phyloP scores from a whole-genome alignment of 176 grass and related monocot genomes.

The Lolium rigidum region DNA sequence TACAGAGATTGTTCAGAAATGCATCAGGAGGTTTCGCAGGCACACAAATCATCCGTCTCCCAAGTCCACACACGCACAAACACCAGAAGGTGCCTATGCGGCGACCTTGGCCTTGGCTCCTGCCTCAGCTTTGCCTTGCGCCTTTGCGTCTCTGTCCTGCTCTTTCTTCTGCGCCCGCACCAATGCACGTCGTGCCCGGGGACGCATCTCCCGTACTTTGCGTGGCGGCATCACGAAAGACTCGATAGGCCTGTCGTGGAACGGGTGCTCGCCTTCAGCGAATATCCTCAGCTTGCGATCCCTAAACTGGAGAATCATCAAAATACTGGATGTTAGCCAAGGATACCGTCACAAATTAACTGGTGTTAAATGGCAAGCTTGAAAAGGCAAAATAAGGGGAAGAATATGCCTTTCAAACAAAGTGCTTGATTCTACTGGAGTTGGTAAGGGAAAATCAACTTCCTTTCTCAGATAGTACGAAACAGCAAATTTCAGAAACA shows the following conservation, averaged over 20 bases:
- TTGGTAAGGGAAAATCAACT: background rate
- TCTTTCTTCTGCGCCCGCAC: constrained; percentile 91
- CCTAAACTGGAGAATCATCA: constrained; percentile 66
- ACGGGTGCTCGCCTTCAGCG: constrained; percentile 70
- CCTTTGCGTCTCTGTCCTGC: constrained; percentile 44
- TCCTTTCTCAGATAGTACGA: background rate
- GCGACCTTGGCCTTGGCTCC: constrained; percentile 41
- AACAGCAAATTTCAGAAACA: background rate
- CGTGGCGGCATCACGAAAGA: constrained; percentile 79
- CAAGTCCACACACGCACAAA: background rate
- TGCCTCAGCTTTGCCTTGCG: constrained; percentile 54
- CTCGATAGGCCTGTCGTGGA: constrained; percentile 71
- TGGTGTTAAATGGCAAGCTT: background rate
- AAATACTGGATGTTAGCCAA: background rate
- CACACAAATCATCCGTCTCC: background rate
- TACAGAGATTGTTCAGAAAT: background rate
- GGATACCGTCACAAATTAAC: background rate
- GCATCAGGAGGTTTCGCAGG: background rate
- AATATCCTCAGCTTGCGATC: constrained; percentile 95
- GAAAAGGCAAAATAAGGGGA: background rate
- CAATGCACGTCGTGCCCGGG: constrained; percentile 75
- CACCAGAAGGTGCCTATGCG: constrained; percentile 36
- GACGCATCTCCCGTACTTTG: constrained; percentile 82
- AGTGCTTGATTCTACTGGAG: background rate
- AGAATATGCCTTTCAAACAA: background rate